Conservation (phyloP, 2,329 filamentous ascomycete genomes). For the Dactylellina sp. region DNA sequence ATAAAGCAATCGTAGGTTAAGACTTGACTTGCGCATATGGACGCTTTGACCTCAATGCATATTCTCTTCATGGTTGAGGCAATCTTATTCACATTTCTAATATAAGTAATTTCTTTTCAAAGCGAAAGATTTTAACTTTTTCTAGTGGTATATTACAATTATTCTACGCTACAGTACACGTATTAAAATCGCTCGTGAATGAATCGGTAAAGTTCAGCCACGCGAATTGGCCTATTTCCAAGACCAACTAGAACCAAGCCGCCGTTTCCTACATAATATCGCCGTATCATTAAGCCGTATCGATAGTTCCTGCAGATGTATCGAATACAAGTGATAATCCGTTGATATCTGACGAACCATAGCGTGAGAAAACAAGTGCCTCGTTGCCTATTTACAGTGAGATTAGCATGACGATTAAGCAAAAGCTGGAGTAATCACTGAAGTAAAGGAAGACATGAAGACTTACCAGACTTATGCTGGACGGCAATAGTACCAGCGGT, state of each 20-base stretch:
- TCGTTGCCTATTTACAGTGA: neutral
- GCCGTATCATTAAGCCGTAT: neutral
- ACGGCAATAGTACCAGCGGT: slow-evolving; percentile 29
- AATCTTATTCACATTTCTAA: no score
- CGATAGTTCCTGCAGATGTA: slow-evolving; percentile 25
- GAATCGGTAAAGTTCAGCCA: no score
- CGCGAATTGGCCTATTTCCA: no score
- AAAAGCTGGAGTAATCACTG: neutral
- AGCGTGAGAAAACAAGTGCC: slow-evolving; percentile 23
- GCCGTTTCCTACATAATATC: no score
- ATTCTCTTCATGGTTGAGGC: no score
- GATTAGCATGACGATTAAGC: neutral
- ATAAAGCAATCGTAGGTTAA: no score
- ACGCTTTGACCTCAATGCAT: no score
- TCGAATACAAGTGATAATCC: slow-evolving; percentile 28
- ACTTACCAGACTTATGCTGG: slow-evolving; percentile 47
- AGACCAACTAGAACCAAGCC: no score
- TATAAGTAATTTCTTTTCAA: neutral
- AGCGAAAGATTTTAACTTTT: slow-evolving; percentile 1
- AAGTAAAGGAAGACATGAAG: neutral
- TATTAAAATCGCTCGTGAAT: slow-evolving; percentile 26
- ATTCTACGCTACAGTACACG: slow-evolving; percentile 42
- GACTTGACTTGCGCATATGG: no score
- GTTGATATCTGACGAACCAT: slow-evolving; percentile 5
- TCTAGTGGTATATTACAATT: slow-evolving; percentile 37